These are phyloP conservation scores for Candida chilensis DNA, from an alignment of 805 yeast species.

Conservation along the genomic window DNA sequence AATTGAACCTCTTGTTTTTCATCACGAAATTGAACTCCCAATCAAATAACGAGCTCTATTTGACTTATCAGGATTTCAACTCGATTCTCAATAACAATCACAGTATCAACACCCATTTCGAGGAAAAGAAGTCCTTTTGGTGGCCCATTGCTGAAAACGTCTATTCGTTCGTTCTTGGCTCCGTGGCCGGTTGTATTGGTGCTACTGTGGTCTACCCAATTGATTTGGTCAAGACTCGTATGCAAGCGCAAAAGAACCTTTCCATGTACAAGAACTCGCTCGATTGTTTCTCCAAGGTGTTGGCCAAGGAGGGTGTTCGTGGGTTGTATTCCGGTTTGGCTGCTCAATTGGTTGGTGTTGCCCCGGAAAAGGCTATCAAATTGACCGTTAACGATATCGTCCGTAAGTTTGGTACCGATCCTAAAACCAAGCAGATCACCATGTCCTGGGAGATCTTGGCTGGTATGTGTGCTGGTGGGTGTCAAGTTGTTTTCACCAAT, in stretches of 20 bases:
- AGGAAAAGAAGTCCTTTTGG: constrained; percentile 29
- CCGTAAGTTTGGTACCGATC: constrained; percentile 56
- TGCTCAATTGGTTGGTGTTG: constrained; percentile 94
- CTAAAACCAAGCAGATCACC: constrained; percentile 22
- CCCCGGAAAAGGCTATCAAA: constrained; percentile 97
- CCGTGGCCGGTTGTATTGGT: constrained; percentile 95
- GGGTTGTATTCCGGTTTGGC: constrained; percentile 91
- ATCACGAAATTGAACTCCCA: constrained; percentile 10
- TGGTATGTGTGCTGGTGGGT: constrained; percentile 93
- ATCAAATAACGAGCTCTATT: too few species aligned
- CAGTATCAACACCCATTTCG: constrained; percentile 22
- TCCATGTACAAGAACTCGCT: constrained; percentile 68
- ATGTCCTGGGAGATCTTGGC: constrained; percentile 69
- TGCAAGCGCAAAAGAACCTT: constrained; percentile 87
- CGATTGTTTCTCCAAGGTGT: constrained; percentile 78
- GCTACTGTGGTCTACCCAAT: constrained; percentile 98
- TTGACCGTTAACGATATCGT: constrained; percentile 88
- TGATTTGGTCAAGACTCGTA: constrained; percentile 90
- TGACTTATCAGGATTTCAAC: too few species aligned
- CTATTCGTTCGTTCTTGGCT: constrained; percentile 83
- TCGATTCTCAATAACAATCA: not conserved
- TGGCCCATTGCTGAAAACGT: constrained; percentile 74
- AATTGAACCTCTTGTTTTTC: constrained; percentile 29
- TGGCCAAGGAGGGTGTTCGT: constrained; percentile 66
- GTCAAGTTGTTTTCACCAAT: constrained; percentile 93